phyloP scores from a whole-genome alignment of 495 filamentous ascomycete genomes.

The Daldinia decipiens region DNA sequence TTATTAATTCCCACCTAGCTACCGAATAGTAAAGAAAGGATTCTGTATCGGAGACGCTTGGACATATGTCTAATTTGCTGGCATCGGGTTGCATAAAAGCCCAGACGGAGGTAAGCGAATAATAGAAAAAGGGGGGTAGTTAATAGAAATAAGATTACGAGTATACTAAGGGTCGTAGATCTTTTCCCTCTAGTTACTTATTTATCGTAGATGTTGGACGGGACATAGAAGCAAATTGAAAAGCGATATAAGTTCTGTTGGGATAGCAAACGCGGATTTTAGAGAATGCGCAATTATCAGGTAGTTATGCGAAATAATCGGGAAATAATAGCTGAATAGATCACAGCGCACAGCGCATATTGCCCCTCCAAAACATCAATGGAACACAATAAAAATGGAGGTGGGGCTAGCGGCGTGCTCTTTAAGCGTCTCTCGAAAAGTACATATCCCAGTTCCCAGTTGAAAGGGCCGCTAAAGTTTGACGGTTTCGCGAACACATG shows the following conservation, averaged over 20 bases:
- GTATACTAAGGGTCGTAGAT: background rate
- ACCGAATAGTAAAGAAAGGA: background rate
- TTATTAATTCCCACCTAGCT: background rate
- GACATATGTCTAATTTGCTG: slow-evolving; percentile 7
- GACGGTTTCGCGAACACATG: no score
- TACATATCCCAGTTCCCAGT: no score
- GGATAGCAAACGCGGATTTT: no score
- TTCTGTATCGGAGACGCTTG: slow-evolving; percentile 1
- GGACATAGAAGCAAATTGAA: background rate
- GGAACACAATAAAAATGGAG: background rate
- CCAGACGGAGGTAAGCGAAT: slow-evolving; percentile 1
- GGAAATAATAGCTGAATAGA: no score
- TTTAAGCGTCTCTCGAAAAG: no score
- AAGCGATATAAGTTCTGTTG: background rate
- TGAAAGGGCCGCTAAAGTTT: no score
- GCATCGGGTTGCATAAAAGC: slow-evolving; percentile 3
- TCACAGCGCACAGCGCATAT: background rate
- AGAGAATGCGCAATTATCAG: no score
- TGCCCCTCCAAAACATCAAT: slow-evolving; percentile 11
- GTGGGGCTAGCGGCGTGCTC: background rate
- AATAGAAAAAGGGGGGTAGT: background rate
- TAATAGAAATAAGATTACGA: slow-evolving; percentile 8
- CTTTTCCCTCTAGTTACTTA: background rate
- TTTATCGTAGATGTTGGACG: background rate
- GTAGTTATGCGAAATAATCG: no score